phyloP scores from a whole-genome alignment of 768 basidiomycete species.

The Leccinum fibrillosum region DNA sequence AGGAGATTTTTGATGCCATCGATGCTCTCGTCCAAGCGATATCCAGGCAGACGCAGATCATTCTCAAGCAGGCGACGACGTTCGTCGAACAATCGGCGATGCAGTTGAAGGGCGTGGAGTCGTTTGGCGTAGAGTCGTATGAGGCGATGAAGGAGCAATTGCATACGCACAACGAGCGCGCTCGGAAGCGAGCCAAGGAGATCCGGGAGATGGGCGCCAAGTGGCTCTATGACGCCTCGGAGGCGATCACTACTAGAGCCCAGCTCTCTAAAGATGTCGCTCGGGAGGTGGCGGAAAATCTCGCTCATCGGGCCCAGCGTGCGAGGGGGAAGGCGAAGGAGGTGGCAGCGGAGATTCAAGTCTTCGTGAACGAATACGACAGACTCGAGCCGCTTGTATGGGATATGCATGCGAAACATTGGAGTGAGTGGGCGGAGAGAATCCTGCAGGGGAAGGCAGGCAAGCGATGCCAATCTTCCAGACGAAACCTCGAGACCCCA shows the following conservation, averaged over 20 bases:
- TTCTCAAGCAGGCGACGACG: conserved; percentile 32
- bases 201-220: conserved; percentile 48
- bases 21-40: conserved; percentile 55
- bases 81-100: conserved; percentile 45
- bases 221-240: conserved; percentile 42
- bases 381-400: conserved; percentile 15
- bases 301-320: conserved; percentile 36
- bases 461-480: conserved; percentile 12
- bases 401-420: conserved; percentile 16
- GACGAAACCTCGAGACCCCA: conserved; percentile 9
- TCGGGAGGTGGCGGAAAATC: conserved; percentile 35
- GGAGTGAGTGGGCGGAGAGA: conserved; percentile 18
- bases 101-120: conserved; percentile 26
- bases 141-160: conserved; percentile 38
- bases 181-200: conserved; percentile 51
- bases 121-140: conserved; percentile 40
- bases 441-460: conserved; percentile 7
- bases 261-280: conserved; percentile 42
- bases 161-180: conserved; percentile 47
- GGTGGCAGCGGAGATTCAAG: conserved; percentile 36
- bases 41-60: conserved; percentile 38
- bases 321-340: conserved; percentile 47
- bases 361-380: conserved; percentile 21
- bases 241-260: conserved; percentile 41
- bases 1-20: conserved; percentile 56